Conservation (phyloP, 129 eudicot genomes). For the Erigeron canadensis region DNA sequence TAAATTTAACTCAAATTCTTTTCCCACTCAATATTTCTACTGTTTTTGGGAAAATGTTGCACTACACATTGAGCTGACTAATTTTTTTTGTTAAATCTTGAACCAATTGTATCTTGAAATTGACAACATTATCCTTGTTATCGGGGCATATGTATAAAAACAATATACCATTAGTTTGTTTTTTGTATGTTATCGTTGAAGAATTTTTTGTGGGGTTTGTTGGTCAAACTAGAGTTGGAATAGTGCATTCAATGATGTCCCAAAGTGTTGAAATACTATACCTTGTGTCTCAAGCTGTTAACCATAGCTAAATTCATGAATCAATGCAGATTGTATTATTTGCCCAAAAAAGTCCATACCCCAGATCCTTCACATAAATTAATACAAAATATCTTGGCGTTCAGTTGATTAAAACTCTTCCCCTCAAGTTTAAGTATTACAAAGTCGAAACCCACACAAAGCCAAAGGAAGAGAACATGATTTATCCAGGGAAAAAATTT, state of each 20-base stretch:
- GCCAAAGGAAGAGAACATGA: no score
- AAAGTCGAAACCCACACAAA: no score
- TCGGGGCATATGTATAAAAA: constrained; percentile 12
- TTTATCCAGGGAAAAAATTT: no score
- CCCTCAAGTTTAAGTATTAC: no score
- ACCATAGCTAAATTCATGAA: not conserved
- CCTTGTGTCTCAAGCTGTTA: not conserved
- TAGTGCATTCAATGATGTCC: constrained; percentile 5
- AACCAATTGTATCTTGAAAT: constrained; percentile 22
- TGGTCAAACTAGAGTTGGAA: constrained; percentile 22
- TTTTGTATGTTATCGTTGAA: not conserved
- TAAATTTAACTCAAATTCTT: constrained; percentile 26
- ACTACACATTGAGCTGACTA: constrained; percentile 11
- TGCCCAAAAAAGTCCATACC: not conserved
- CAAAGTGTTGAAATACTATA: not conserved
- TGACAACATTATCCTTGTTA: constrained; percentile 29
- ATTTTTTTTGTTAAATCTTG: constrained; percentile 18
- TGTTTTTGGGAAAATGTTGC: constrained; percentile 51
- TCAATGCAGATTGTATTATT: not conserved
- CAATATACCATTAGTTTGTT: constrained; percentile 10
- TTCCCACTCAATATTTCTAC: constrained; percentile 22
- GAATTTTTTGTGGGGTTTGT: constrained; percentile 6
- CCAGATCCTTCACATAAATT: not conserved
- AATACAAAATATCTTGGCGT: not conserved
- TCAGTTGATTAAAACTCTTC: no score